phyloP scores from a whole-genome alignment of 192 early-diverging fungal species.

The Haplosporangium gracile region DNA sequence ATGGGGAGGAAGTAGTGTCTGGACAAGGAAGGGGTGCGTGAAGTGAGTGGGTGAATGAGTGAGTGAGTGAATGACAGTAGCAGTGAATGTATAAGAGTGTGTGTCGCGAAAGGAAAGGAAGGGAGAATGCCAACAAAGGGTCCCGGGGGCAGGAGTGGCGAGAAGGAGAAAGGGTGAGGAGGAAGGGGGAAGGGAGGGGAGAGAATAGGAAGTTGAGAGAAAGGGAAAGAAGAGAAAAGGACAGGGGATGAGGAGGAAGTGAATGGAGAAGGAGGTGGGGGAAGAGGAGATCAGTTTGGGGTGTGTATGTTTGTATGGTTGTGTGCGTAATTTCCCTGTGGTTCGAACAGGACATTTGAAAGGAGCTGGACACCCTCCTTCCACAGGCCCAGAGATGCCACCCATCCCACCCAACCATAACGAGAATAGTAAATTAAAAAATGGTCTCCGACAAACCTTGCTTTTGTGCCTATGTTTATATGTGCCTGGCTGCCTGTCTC shows the following conservation, averaged over 20 bases:
- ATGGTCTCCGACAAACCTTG: slow-evolving; percentile 4
- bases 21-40: not conserved
- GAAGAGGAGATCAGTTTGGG: too few relatives aligned
- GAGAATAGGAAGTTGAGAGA: too few relatives aligned
- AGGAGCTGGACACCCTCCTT: too few relatives aligned
- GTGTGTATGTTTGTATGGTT: too few relatives aligned
- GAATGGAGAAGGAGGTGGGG: too few relatives aligned
- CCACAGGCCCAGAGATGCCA: not conserved
- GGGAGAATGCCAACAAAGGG: not conserved
- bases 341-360: too few relatives aligned
- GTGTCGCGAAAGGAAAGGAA: not conserved
- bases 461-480: not conserved
- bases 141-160: not conserved
- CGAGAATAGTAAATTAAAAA: not conserved
- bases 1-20: not conserved
- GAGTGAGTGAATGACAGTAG: not conserved
- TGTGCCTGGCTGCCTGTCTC: not conserved
- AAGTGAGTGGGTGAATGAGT: not conserved
- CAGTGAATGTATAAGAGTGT: not conserved
- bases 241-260: too few relatives aligned
- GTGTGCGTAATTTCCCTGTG: too few relatives aligned
- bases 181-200: not conserved
- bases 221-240: too few relatives aligned
- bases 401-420: not conserved
- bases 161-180: not conserved